Evolutionary conservation across 805 yeast species (phyloP).

Genomic region (Tetrapisispora phaffii): DNA sequence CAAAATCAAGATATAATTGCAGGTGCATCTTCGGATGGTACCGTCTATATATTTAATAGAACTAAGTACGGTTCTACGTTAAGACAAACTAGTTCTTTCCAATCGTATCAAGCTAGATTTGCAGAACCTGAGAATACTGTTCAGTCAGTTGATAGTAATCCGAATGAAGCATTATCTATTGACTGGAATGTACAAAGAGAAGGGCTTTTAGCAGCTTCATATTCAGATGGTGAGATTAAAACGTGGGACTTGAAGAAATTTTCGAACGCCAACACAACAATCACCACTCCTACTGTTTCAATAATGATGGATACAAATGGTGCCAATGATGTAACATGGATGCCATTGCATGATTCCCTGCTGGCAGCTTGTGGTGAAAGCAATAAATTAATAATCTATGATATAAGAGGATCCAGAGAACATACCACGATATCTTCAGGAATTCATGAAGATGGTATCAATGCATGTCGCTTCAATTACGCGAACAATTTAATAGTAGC

Average conservation of each 20-base stretch:
- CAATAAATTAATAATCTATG: slow-evolving; percentile 41
- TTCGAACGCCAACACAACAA: slow-evolving; percentile 18
- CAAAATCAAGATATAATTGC: slow-evolving; percentile 80
- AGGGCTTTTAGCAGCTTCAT: slow-evolving; percentile 51
- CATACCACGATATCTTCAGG: not conserved
- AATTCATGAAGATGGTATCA: slow-evolving; percentile 33
- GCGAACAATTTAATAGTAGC: slow-evolving; percentile 48
- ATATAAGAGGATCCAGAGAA: slow-evolving; percentile 34
- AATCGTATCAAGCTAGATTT: slow-evolving; percentile 15
- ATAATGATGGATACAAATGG: slow-evolving; percentile 35
- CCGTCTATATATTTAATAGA: slow-evolving; percentile 60
- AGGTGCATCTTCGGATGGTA: slow-evolving; percentile 57
- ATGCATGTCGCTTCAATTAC: slow-evolving; percentile 52
- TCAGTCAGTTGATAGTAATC: slow-evolving; percentile 9
- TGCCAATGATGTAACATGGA: slow-evolving; percentile 67
- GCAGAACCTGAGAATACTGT: not conserved
- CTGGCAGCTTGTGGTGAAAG: slow-evolving; percentile 64
- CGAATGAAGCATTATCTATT: slow-evolving; percentile 55
- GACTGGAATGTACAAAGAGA: slow-evolving; percentile 63
- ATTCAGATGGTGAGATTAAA: slow-evolving; percentile 53
- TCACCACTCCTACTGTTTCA: slow-evolving; percentile 17
- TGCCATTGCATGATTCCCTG: slow-evolving; percentile 48
- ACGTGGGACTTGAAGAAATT: slow-evolving; percentile 56
- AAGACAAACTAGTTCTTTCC: slow-evolving; percentile 7
- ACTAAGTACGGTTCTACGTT: slow-evolving; percentile 61